A percentile compares a stretch with the other conserved stretches of the same genome.
Evolutionary conservation across 345 rosid species (phyloP).

Genomic region (Acer saccharum): DNA sequence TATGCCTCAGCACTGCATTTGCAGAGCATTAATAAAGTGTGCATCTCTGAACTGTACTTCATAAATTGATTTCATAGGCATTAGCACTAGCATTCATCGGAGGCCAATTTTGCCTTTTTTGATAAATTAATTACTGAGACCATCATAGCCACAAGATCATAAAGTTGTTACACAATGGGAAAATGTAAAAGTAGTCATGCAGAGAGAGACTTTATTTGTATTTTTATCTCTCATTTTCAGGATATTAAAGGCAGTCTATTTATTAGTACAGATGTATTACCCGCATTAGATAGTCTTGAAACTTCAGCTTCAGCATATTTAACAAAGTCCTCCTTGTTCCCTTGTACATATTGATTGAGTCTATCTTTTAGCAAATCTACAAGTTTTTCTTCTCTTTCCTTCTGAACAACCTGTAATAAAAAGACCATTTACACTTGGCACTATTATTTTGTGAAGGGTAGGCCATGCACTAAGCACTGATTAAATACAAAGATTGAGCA

Average conservation of each 20-base stretch:
- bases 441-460: not conserved
- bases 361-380: constrained; percentile 68
- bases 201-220: not conserved
- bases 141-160: not conserved
- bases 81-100: not conserved
- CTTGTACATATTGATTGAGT: constrained; percentile 73
- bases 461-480: not conserved
- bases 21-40: not conserved
- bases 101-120: not conserved
- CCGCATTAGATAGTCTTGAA: constrained; percentile 83
- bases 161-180: not conserved
- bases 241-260: not conserved
- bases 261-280: constrained; percentile 33
- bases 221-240: not conserved
- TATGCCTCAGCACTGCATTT: not conserved
- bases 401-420: constrained; percentile 76
- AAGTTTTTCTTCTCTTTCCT: constrained; percentile 96
- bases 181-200: not conserved
- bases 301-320: constrained; percentile 81
- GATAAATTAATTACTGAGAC: not conserved
- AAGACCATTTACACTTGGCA: not conserved
- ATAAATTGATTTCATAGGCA: not conserved
- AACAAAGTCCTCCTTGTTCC: constrained; percentile 71
- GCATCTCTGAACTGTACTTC: not conserved
- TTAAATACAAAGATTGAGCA: not conserved